Conservation (phyloP, 805 yeast species). For the Deakozyma indianensis region DNA sequence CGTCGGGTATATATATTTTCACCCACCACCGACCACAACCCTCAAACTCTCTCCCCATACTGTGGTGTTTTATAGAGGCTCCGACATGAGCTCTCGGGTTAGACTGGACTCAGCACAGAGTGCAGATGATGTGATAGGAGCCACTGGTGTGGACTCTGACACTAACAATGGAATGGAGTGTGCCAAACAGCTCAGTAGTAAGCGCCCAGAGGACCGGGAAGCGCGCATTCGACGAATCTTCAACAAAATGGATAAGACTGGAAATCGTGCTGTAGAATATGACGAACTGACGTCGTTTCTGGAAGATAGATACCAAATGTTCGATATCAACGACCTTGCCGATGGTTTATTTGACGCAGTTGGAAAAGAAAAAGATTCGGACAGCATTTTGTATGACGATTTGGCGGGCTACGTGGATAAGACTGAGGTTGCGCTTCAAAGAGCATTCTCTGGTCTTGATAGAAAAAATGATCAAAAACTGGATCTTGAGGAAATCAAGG, state of each 20-base stretch:
- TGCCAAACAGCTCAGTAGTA: too few species aligned
- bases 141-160: too few species aligned
- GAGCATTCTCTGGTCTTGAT: constrained; percentile 58
- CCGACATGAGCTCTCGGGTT: too few species aligned
- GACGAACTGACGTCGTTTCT: neutral
- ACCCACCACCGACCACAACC: too few species aligned
- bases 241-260: neutral
- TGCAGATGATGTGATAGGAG: too few species aligned
- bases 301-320: constrained; percentile 8
- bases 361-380: neutral
- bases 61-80: too few species aligned
- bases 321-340: constrained; percentile 8
- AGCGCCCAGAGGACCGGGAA: neutral
- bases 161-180: too few species aligned
- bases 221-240: neutral
- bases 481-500: constrained; percentile 47
- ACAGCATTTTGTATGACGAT: constrained; percentile 37
- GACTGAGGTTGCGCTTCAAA: constrained; percentile 58
- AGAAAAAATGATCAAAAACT: constrained; percentile 60
- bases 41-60: too few species aligned
- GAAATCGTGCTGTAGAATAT: neutral
- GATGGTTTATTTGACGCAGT: neutral
- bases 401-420: constrained; percentile 48
- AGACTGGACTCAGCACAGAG: too few species aligned
- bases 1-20: too few species aligned